These are phyloP conservation scores for Galerina sulciceps DNA, from an alignment of 768 basidiomycete genomes.

Conservation along the genomic window DNA sequence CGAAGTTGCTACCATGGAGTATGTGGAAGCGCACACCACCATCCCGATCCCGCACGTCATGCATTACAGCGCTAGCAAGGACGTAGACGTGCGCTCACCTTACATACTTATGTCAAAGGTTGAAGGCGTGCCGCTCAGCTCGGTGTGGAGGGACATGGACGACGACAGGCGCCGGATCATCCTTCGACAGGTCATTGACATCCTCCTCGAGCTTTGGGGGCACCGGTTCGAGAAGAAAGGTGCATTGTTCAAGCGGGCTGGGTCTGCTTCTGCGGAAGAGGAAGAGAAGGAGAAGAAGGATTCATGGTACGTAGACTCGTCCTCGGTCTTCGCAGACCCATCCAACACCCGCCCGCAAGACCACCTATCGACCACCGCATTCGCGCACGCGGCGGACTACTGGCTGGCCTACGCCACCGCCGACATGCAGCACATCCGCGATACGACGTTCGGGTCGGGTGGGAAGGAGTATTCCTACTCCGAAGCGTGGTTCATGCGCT, in stretches of 20 bases:
- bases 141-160: constrained; percentile 6
- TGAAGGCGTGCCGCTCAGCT: constrained; percentile 4
- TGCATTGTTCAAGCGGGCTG: constrained; percentile 5
- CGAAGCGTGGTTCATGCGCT: constrained; percentile 6
- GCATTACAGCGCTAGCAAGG: neutral
- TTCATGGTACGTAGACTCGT: neutral
- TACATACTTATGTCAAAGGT: constrained; percentile 3
- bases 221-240: constrained; percentile 7
- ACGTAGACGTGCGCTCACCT: neutral
- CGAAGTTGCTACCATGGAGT: constrained; percentile 11
- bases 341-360: neutral
- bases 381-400: too few relatives aligned
- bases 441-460: too few relatives aligned
- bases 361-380: neutral
- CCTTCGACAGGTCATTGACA: constrained; percentile 8
- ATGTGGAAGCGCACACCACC: neutral
- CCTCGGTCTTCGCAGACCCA: neutral
- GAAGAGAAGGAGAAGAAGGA: neutral
- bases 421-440: neutral
- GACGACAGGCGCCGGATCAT: neutral
- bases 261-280: too few relatives aligned
- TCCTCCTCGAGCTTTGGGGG: constrained; percentile 6
- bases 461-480: neutral
- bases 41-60: neutral
- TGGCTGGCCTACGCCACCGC: constrained; percentile 10